Evolutionary conservation across 2,329 filamentous ascomycete genomes (phyloP).

Genomic region (Xylariales sp.): DNA sequence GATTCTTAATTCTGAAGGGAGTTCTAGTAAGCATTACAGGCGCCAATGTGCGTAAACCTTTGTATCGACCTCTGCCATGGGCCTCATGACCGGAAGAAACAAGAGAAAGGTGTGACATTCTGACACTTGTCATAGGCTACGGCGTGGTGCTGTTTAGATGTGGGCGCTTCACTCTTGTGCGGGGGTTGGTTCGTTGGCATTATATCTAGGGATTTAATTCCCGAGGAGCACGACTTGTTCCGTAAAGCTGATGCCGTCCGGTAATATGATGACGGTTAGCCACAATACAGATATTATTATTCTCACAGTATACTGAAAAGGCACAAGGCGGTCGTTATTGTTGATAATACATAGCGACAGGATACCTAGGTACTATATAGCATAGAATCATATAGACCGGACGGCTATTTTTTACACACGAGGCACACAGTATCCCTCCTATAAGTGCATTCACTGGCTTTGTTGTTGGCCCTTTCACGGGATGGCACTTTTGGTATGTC

Average conservation of each 20-base stretch:
- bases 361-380: neutral
- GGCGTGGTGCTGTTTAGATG: neutral
- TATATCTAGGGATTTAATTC: neutral
- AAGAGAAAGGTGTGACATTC: neutral
- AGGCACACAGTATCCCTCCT: constrained; percentile 4
- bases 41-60: neutral
- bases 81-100: neutral
- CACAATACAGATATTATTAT: constrained; percentile 5
- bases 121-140: neutral
- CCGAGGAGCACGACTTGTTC: neutral
- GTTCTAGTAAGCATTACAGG: neutral
- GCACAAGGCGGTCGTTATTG: neutral
- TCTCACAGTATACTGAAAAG: constrained; percentile 6
- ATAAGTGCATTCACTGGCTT: neutral
- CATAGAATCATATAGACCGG: constrained; percentile 3
- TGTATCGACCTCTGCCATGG: neutral
- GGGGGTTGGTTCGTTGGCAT: neutral
- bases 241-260: neutral
- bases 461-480: neutral
- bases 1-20: neutral
- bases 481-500: neutral
- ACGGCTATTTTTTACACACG: neutral
- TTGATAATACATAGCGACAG: neutral
- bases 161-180: neutral
- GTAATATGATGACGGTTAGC: constrained; percentile 6